phyloP scores from a whole-genome alignment of 2,329 filamentous ascomycete species.

The Venturia pyrina region DNA sequence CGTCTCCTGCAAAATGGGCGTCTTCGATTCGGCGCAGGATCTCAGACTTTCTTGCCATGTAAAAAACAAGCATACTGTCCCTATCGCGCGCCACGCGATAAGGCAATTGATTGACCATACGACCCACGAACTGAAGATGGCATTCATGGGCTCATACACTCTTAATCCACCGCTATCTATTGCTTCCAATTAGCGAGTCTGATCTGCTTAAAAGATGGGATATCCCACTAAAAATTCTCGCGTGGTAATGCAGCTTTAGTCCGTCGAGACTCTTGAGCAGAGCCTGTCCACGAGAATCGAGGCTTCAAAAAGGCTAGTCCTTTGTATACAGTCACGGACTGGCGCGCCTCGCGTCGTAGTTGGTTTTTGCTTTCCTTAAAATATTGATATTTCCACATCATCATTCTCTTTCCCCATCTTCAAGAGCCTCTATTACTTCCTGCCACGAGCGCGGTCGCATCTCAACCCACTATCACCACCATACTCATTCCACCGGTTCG shows the following conservation, averaged over 20 bases:
- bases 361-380: background rate
- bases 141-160: background rate
- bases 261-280: background rate
- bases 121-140: background rate
- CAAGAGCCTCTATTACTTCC: background rate
- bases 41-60: too few species aligned
- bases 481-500: background rate
- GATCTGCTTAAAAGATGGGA: background rate
- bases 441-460: background rate
- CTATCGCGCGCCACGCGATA: constrained; percentile 4
- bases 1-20: background rate
- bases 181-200: background rate
- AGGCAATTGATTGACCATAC: background rate
- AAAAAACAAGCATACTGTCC: background rate
- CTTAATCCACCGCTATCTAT: background rate
- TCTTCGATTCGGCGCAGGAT: background rate
- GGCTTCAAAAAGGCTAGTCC: background rate
- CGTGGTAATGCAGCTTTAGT: constrained; percentile 2
- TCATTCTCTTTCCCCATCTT: background rate
- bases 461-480: background rate
- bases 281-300: constrained; percentile 2
- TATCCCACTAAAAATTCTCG: background rate
- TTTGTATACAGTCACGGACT: background rate
- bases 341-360: background rate
- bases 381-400: background rate